A percentile compares a stretch with the other conserved stretches of the same genome.
These are phyloP conservation scores for Haplosporangium sp. DNA, from an alignment of 371 early-diverging fungal genomes.

Conservation along the genomic window DNA sequence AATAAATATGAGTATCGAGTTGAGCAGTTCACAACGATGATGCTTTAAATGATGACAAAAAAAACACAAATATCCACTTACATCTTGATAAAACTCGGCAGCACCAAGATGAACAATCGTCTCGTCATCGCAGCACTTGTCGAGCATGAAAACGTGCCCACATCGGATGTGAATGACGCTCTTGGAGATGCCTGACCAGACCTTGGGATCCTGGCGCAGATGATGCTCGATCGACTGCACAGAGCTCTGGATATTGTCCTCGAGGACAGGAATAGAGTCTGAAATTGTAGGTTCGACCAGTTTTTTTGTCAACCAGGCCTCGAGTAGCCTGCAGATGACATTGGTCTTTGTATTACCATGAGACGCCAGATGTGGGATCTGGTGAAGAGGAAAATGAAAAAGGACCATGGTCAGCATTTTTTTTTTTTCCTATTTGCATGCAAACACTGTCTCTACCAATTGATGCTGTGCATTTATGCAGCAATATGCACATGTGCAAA, in stretches of 20 bases:
- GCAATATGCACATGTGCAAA: background rate
- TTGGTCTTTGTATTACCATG: constrained; percentile 54
- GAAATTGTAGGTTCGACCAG: constrained; percentile 52
- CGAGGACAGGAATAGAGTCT: constrained; percentile 46
- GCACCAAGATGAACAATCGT: constrained; percentile 51
- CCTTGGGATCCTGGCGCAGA: constrained; percentile 24
- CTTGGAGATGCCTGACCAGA: constrained; percentile 50
- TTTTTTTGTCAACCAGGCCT: constrained; percentile 46
- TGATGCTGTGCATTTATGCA: background rate
- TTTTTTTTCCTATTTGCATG: no score
- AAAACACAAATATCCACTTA: background rate
- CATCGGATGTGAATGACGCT: constrained; percentile 43
- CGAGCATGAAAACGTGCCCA: constrained; percentile 49
- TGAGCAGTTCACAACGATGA: background rate
- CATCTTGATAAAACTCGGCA: constrained; percentile 49
- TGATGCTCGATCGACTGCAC: constrained; percentile 40
- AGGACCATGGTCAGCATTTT: background rate
- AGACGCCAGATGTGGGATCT: constrained; percentile 54
- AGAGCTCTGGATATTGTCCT: constrained; percentile 44
- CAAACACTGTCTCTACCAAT: background rate
- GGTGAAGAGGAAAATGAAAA: background rate
- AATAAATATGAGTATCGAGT: background rate
- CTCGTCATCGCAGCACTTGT: constrained; percentile 49
- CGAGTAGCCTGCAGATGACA: constrained; percentile 32
- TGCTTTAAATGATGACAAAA: background rate